These are phyloP conservation scores for Clavispora carvajalis DNA, from an alignment of 805 yeast species.

Conservation along the genomic window DNA sequence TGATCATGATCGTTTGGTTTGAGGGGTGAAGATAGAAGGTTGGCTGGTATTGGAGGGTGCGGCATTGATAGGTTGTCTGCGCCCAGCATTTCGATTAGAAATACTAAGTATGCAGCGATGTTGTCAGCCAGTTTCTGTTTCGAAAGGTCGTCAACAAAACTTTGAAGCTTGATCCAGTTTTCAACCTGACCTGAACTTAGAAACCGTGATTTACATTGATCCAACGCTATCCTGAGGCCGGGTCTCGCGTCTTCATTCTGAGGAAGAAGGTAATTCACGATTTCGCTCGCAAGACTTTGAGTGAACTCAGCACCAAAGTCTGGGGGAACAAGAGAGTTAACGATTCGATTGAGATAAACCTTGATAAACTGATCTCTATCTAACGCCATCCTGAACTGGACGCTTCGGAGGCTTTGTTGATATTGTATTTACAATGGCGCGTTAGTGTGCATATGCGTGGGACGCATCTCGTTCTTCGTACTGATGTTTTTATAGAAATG, in stretches of 20 bases:
- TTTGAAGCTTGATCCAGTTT: slow-evolving; percentile 33
- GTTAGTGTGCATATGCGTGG: background rate
- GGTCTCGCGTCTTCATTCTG: slow-evolving; percentile 1
- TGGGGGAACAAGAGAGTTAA: slow-evolving; percentile 30
- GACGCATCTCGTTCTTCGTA: background rate
- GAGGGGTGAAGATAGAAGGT: background rate
- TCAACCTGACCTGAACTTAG: slow-evolving; percentile 19
- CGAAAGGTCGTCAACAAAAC: slow-evolving; percentile 25
- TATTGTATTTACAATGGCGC: slow-evolving; percentile 1
- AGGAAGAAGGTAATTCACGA: slow-evolving; percentile 12
- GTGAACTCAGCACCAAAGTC: slow-evolving; percentile 33
- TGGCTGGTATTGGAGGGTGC: background rate
- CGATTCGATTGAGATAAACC: slow-evolving; percentile 30
- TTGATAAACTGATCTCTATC: slow-evolving; percentile 29
- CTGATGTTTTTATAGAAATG: background rate
- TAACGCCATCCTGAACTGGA: slow-evolving; percentile 18
- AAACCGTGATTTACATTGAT: slow-evolving; percentile 21
- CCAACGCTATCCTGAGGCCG: slow-evolving; percentile 5
- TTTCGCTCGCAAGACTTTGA: slow-evolving; percentile 27
- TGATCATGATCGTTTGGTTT: background rate
- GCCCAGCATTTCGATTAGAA: slow-evolving; percentile 17
- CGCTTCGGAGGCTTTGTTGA: slow-evolving; percentile 1
- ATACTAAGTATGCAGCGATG: slow-evolving; percentile 30
- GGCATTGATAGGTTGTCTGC: background rate
- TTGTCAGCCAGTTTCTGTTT: slow-evolving; percentile 25